phyloP scores from a whole-genome alignment of 2,329 filamentous ascomycete genomes.

The Alternaria brassicae region DNA sequence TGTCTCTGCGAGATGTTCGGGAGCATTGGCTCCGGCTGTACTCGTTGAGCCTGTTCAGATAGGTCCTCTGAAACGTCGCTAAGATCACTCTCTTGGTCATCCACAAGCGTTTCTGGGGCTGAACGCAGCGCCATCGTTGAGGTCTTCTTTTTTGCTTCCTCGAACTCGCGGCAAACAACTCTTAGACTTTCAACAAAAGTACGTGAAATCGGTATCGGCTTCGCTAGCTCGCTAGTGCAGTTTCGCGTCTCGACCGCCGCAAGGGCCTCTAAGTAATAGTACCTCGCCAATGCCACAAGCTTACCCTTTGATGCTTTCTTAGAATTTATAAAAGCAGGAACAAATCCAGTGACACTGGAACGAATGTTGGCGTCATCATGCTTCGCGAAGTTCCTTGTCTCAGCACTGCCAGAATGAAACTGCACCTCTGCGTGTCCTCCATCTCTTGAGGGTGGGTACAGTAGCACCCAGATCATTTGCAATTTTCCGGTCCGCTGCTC shows the following conservation, averaged over 20 bases:
- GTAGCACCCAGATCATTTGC: not conserved
- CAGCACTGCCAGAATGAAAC: not conserved
- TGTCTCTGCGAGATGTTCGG: too few relatives aligned
- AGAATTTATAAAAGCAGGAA: not conserved
- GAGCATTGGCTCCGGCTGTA: too few relatives aligned
- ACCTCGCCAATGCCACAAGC: conserved; percentile 7
- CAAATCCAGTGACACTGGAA: not conserved
- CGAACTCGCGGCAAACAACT: not conserved
- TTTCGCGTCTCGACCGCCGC: not conserved
- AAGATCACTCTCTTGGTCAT: not conserved
- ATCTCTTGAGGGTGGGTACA: not conserved
- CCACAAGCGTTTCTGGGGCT: not conserved
- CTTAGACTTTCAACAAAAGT: not conserved
- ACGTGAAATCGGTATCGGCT: not conserved
- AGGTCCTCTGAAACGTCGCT: not conserved
- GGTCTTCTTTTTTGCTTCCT: not conserved
- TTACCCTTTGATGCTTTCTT: not conserved
- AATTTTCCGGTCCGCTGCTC: not conserved
- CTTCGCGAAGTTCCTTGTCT: not conserved
- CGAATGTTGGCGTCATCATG: not conserved
- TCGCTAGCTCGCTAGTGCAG: too few relatives aligned
- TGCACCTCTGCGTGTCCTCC: not conserved
- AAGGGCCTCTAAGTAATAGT: conserved; percentile 12
- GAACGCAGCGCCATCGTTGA: not conserved
- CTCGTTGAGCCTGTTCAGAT: too few relatives aligned